phyloP scores from a whole-genome alignment of 192 early-diverging fungal species.

The Gryganskiella cystojenkinii region DNA sequence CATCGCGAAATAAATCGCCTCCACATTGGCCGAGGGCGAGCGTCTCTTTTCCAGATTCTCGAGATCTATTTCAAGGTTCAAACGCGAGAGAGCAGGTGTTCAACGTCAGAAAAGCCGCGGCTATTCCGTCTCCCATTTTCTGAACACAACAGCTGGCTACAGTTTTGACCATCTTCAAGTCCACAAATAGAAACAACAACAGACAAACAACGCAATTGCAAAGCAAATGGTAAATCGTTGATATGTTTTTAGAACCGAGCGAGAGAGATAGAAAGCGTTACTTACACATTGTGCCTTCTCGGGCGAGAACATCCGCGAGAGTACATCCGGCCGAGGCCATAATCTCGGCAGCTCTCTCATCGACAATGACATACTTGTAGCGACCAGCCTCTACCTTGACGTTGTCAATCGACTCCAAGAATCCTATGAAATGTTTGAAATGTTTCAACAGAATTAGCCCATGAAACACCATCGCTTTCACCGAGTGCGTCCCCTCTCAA shows the following conservation, averaged over 20 bases:
- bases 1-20: slow-evolving; percentile 72
- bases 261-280: slow-evolving; percentile 9
- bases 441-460: too few relatives aligned
- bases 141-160: too few relatives aligned
- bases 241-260: not conserved
- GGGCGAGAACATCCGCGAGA: slow-evolving; percentile 71
- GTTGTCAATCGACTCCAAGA: slow-evolving; percentile 50
- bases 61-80: slow-evolving; percentile 35
- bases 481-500: too few relatives aligned
- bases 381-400: slow-evolving; percentile 61
- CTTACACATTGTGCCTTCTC: slow-evolving; percentile 73
- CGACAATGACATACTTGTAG: slow-evolving; percentile 90
- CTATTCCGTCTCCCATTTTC: not conserved
- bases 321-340: slow-evolving; percentile 75
- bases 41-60: slow-evolving; percentile 70
- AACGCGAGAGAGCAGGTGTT: not conserved
- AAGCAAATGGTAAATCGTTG: not conserved
- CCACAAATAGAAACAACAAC: too few relatives aligned
- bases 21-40: slow-evolving; percentile 64
- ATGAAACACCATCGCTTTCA: too few relatives aligned
- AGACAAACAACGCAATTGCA: too few relatives aligned
- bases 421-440: slow-evolving; percentile 18
- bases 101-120: not conserved
- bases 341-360: slow-evolving; percentile 74
- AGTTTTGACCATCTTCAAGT: too few relatives aligned